Evolutionary conservation across 2,329 filamentous ascomycete genomes (phyloP).

Genomic region (Colletotrichum nymphaeae): DNA sequence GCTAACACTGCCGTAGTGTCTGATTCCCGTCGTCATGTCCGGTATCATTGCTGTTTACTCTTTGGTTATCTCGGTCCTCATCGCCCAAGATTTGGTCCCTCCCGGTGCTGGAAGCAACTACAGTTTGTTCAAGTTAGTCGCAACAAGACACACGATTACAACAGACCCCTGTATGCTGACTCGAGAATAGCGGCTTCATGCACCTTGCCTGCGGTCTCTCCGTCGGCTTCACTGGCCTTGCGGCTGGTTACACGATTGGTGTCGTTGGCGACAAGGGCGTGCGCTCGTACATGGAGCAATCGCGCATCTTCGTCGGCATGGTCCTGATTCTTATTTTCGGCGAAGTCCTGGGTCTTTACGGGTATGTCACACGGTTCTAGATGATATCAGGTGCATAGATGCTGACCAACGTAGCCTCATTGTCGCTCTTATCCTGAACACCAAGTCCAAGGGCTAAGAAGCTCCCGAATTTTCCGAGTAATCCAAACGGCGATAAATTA

Average conservation of each 20-base stretch:
- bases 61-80: slow-evolving; percentile 95
- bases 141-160: background rate
- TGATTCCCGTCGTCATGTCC: slow-evolving; percentile 96
- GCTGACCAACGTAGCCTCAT: slow-evolving; percentile 73
- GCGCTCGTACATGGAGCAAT: slow-evolving; percentile 95
- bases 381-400: background rate
- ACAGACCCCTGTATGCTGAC: slow-evolving; percentile 33
- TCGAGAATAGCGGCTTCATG: slow-evolving; percentile 78
- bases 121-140: slow-evolving; percentile 82
- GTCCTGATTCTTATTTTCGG: slow-evolving; percentile 98
- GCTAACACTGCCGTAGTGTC: slow-evolving; percentile 63
- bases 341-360: slow-evolving; percentile 96
- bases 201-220: slow-evolving; percentile 91
- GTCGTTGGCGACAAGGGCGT: slow-evolving; percentile 95
- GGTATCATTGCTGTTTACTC: slow-evolving; percentile 99
- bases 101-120: slow-evolving; percentile 72
- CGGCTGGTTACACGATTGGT: slow-evolving; percentile 96
- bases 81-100: slow-evolving; percentile 87
- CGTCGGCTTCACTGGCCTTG: slow-evolving; percentile 91
- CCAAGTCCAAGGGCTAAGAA: slow-evolving; percentile 75
- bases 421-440: slow-evolving; percentile 93
- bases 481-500: slow-evolving; percentile 9
- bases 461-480: background rate
- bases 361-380: slow-evolving; percentile 66
- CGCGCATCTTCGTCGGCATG: slow-evolving; percentile 97